These are phyloP conservation scores for Sarocladium oryzae DNA, from an alignment of 2,329 filamentous ascomycete genomes.

Conservation along the genomic window DNA sequence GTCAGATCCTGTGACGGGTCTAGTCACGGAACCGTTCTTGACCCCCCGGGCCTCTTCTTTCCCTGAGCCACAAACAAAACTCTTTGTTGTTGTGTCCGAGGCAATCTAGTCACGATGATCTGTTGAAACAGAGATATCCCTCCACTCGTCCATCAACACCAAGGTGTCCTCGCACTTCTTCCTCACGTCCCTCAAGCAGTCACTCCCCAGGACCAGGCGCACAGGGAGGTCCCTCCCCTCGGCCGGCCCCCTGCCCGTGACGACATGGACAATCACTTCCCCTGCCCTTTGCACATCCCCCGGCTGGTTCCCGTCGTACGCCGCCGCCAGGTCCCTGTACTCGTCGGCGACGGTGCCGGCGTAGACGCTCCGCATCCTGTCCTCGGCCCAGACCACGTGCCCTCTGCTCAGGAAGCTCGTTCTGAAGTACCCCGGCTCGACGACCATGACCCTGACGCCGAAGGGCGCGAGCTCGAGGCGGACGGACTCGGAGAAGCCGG, in stretches of 20 bases:
- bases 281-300: slow-evolving; percentile 44
- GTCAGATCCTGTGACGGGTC: too few relatives aligned
- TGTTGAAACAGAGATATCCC: slow-evolving; percentile 17
- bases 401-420: slow-evolving; percentile 39
- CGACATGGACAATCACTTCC: slow-evolving; percentile 42
- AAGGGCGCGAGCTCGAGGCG: slow-evolving; percentile 38
- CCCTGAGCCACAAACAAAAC: too few relatives aligned
- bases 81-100: too few relatives aligned
- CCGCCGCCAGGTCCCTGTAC: slow-evolving; percentile 15
- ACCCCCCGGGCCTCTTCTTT: too few relatives aligned
- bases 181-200: neutral
- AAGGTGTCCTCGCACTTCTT: slow-evolving; percentile 36
- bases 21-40: too few relatives aligned
- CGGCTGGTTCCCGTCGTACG: slow-evolving; percentile 36
- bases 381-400: slow-evolving; percentile 13
- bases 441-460: slow-evolving; percentile 31
- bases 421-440: slow-evolving; percentile 49
- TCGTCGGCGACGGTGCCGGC: slow-evolving; percentile 18
- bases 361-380: slow-evolving; percentile 25
- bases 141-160: slow-evolving; percentile 43
- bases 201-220: slow-evolving; percentile 18
- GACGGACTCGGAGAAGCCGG: slow-evolving; percentile 29
- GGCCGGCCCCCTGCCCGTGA: slow-evolving; percentile 39
- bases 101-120: neutral
- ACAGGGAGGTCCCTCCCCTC: slow-evolving; percentile 39